These are phyloP conservation scores for Myxozyma geophila DNA, from an alignment of 805 yeast species.

Conservation along the genomic window DNA sequence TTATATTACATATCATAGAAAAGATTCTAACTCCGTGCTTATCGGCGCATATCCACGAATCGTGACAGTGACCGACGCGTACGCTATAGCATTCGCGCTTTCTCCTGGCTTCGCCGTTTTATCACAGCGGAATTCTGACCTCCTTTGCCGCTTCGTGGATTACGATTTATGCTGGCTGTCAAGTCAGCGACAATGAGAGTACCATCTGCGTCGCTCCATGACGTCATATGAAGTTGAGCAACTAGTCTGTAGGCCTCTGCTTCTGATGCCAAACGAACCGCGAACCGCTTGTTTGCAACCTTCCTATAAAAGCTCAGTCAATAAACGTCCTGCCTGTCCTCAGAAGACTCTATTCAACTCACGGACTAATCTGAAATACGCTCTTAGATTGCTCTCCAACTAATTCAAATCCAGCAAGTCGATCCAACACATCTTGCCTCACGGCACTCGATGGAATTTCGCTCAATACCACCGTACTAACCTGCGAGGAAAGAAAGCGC, in stretches of 20 bases:
- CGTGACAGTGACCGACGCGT: neutral
- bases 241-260: slow-evolving; percentile 21
- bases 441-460: neutral
- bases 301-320: neutral
- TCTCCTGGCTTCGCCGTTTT: neutral
- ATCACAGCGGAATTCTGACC: too few relatives aligned
- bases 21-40: neutral
- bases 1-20: neutral
- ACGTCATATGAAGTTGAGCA: slow-evolving; percentile 3
- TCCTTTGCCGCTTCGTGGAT: neutral
- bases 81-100: too few relatives aligned
- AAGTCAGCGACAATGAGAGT: neutral
- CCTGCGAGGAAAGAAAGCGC: neutral
- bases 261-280: slow-evolving; percentile 7
- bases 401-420: neutral
- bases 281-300: slow-evolving; percentile 3
- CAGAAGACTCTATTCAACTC: neutral
- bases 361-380: slow-evolving; percentile 2
- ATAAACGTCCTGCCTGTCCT: too few relatives aligned
- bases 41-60: neutral
- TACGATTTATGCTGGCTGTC: neutral
- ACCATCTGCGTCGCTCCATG: slow-evolving; percentile 1
- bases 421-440: neutral
- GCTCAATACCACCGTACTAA: neutral
- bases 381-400: neutral